phyloP scores from a whole-genome alignment of 1,284 basidiomycete species.

The Exobasidium cylindrosporum region DNA sequence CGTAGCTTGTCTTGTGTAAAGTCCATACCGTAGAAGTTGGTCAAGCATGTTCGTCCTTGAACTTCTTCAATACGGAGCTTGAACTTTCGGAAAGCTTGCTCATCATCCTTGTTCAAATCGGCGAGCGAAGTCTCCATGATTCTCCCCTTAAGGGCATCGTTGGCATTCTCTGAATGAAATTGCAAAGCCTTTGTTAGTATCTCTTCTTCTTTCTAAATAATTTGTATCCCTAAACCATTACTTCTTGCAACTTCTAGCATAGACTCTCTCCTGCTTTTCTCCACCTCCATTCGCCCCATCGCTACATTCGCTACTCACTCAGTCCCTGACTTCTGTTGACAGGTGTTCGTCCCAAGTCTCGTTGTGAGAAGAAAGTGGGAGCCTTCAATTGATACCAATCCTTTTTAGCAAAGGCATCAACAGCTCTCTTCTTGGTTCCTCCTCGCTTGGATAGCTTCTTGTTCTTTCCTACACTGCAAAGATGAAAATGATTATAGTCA shows the following conservation, averaged over 20 bases:
- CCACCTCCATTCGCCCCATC: neutral
- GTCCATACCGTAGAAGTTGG: conserved; percentile 99
- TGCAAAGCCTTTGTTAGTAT: neutral
- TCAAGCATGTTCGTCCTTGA: conserved; percentile 98
- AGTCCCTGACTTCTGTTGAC: conserved; percentile 97
- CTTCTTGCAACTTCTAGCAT: too few relatives aligned
- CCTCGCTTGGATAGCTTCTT: conserved; percentile 99
- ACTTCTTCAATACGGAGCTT: conserved; percentile 96
- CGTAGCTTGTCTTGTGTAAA: conserved; percentile 99
- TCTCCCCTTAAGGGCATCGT: conserved; percentile 96
- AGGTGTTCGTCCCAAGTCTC: conserved; percentile 97
- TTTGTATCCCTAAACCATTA: too few relatives aligned
- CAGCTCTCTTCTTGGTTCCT: conserved; percentile 98
- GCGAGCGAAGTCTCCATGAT: conserved; percentile 94
- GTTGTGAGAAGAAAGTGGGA: conserved; percentile 94
- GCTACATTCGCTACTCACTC: conserved; percentile 65
- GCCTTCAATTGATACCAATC: conserved; percentile 99
- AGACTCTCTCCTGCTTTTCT: too few relatives aligned
- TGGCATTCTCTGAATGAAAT: conserved; percentile 78
- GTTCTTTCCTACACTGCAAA: conserved; percentile 66
- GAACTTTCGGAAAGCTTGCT: conserved; percentile 99
- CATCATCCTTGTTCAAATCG: conserved; percentile 99
- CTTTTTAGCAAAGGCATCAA: conserved; percentile 99
- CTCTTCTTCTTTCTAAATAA: too few relatives aligned
- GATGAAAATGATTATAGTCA: neutral